Percentiles rank a stretch among this genome's conserved stretches.
Evolutionary conservation across 345 rosid genomes (phyloP).

Genomic region (Moringa oleifera): DNA sequence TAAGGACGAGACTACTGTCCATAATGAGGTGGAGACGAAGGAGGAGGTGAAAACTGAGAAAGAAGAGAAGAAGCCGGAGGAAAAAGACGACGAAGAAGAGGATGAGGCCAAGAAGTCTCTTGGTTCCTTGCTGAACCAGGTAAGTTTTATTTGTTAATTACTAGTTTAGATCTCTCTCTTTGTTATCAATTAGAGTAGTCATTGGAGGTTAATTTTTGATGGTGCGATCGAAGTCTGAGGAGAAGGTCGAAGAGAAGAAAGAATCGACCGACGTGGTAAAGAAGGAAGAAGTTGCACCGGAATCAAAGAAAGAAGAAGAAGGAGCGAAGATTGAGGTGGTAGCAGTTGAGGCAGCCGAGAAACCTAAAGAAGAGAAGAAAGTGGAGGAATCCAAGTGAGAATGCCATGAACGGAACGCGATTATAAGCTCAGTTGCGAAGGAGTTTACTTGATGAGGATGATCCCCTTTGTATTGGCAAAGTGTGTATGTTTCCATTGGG

Average conservation of each 20-base stretch:
- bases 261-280: neutral
- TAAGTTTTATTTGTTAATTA: neutral
- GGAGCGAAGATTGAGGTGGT: too few relatives aligned
- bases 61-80: neutral
- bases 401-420: too few relatives aligned
- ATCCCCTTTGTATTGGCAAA: too few relatives aligned
- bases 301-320: neutral
- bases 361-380: slow-evolving; percentile 8
- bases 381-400: neutral
- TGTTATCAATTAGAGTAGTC: too few relatives aligned
- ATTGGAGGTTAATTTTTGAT: too few relatives aligned
- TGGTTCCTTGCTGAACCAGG: slow-evolving; percentile 7
- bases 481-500: too few relatives aligned
- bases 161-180: neutral
- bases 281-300: neutral
- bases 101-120: slow-evolving; percentile 9
- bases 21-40: neutral
- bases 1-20: slow-evolving; percentile 11
- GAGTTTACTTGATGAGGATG: too few relatives aligned
- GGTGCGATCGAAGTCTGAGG: too few relatives aligned
- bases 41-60: slow-evolving; percentile 4
- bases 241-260: neutral
- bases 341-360: too few relatives aligned
- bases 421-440: too few relatives aligned
- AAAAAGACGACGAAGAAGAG: neutral